A percentile compares a stretch with the other conserved stretches of the same genome.
Evolutionary conservation across 1,284 basidiomycete genomes (phyloP).

Genomic region (Rhodofomes roseus): DNA sequence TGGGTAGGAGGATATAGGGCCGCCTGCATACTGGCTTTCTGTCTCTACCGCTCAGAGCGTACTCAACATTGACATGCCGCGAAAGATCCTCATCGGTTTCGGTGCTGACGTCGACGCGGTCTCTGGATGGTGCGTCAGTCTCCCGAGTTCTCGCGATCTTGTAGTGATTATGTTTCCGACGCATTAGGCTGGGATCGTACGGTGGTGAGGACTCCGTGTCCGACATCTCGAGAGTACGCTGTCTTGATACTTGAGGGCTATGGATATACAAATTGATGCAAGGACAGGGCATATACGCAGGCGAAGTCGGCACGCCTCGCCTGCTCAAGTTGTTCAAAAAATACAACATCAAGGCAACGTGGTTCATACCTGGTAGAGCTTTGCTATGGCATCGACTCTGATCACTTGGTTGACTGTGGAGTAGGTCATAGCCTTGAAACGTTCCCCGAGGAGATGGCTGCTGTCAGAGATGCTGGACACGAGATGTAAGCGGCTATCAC

Average conservation of each 20-base stretch:
- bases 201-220: constrained; percentile 64
- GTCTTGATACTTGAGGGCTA: neutral
- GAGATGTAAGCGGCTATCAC: constrained; percentile 45
- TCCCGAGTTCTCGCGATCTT: neutral
- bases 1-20: neutral
- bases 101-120: constrained; percentile 34
- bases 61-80: constrained; percentile 19
- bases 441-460: constrained; percentile 62
- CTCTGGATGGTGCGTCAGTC: constrained; percentile 23
- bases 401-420: neutral
- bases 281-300: constrained; percentile 62
- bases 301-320: constrained; percentile 68
- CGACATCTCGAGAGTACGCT: constrained; percentile 55
- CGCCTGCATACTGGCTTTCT: neutral
- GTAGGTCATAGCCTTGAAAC: constrained; percentile 67
- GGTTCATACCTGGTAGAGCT: constrained; percentile 66
- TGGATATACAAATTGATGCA: neutral
- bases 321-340: constrained; percentile 73
- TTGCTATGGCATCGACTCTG: no score
- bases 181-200: constrained; percentile 62
- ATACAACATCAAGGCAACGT: constrained; percentile 63
- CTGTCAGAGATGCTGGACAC: constrained; percentile 68
- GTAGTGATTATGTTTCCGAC: neutral
- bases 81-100: constrained; percentile 29
- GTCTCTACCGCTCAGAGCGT: neutral